Percentiles rank a stretch among this genome's conserved stretches.
These are phyloP conservation scores for Mortierella sp. DNA, from an alignment of 371 early-diverging fungal species.

Conservation along the genomic window DNA sequence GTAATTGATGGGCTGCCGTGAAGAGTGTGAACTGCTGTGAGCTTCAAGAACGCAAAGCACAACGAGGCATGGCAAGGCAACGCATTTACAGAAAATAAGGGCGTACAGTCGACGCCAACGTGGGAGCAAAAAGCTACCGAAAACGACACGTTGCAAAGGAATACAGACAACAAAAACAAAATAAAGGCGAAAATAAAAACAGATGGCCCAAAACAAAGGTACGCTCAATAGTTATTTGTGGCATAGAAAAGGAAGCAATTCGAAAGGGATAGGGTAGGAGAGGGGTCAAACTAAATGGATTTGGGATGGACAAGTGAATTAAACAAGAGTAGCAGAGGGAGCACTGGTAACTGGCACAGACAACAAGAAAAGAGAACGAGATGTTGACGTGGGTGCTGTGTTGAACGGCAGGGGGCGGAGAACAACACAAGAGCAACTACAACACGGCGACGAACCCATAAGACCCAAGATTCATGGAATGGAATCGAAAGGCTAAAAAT, in stretches of 20 bases:
- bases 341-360: background rate
- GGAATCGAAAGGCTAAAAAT: conserved; percentile 1
- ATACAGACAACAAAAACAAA: background rate
- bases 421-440: background rate
- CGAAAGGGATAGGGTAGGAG: too few relatives aligned
- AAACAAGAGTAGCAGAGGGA: background rate
- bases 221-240: background rate
- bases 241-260: background rate
- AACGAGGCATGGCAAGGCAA: background rate
- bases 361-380: background rate
- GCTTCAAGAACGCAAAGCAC: background rate
- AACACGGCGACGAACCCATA: background rate
- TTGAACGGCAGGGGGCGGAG: conserved; percentile 8
- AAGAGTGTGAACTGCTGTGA: too few relatives aligned
- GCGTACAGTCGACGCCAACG: background rate
- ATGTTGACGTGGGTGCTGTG: background rate
- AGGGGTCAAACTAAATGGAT: background rate
- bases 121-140: background rate
- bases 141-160: conserved; percentile 11
- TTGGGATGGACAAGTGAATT: background rate
- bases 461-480: background rate
- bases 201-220: background rate
- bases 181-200: background rate
- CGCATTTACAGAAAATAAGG: background rate
- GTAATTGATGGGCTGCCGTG: too few relatives aligned